Evolutionary conservation across 768 basidiomycete species (phyloP), one percentile per base, ranked within the genome.

Genomic region (Pilatotrama ljubarskyi): DNA sequence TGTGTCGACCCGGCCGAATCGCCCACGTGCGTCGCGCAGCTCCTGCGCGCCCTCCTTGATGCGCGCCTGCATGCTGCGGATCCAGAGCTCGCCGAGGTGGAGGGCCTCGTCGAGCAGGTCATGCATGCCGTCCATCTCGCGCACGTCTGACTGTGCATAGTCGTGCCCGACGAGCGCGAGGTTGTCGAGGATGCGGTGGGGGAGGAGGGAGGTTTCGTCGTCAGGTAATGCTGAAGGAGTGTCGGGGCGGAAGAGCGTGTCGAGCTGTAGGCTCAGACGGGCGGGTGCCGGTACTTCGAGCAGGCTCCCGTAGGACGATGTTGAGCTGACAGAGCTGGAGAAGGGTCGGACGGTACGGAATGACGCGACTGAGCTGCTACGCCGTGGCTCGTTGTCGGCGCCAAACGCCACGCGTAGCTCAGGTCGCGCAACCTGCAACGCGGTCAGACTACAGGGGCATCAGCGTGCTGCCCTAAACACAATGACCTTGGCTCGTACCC

Each of bases 351-450:
- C 66, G 13, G 86, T 86, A 50, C 76, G 78, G 59, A 76, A 78
- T 9, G 85, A 88, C 32, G 83, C 71, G 26, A 82, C 79, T 9
- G 85, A 87, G 37, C 72, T 74, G 8, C 82, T 75, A 17, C 84
- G 80, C n/a, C 76, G 63, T 37, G 69, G 71, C 49, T 81, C 81
- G 5, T 74, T 72, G 22, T 82, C 79, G n/a, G 76, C 67, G 38
- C 81, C 82, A 69, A 91, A 91, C 2, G 82, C 84, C 17, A 68
- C 66, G n/a, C 82, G 81, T 59, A 88, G 87, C 61, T 89, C 84
- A 10, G 85, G 82, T 70, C 83, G 84, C 24, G 83, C 84, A 9
- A 91, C 83, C 59, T 91, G 86, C 36, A 84, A 65, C 15, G 90
- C 81, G 8, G 87, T 90, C 35, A 90, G 73, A 24, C 86, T 88